Conservation (phyloP, 768 basidiomycete species). For the Gloeophyllum trabeum region DNA sequence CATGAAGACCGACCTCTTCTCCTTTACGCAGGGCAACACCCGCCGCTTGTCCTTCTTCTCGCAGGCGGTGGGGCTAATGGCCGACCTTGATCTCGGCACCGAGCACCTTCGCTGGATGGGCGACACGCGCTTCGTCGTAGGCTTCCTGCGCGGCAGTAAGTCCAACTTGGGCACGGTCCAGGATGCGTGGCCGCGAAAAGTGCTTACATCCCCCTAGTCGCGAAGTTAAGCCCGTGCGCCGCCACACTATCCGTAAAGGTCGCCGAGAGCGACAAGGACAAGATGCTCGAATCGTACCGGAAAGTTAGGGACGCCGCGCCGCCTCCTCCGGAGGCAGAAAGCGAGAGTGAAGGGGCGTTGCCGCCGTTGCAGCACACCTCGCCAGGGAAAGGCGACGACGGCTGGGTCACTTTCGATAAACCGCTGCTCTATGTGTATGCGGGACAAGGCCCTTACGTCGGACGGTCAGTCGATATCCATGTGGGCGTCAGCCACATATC, state of each 20-base stretch:
- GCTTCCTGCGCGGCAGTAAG: slow-evolving; percentile 61
- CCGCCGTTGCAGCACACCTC: slow-evolving; percentile 35
- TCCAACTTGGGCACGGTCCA: neutral
- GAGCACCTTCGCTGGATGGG: slow-evolving; percentile 86
- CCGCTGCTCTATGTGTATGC: slow-evolving; percentile 63
- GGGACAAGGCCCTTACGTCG: slow-evolving; percentile 72
- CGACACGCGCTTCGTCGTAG: slow-evolving; percentile 63
- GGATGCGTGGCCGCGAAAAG: neutral
- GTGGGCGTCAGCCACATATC: slow-evolving; percentile 1
- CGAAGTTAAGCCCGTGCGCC: slow-evolving; percentile 52
- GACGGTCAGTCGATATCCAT: slow-evolving; percentile 27
- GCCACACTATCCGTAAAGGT: slow-evolving; percentile 62
- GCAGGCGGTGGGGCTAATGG: slow-evolving; percentile 75
- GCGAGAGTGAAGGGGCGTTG: slow-evolving; percentile 14
- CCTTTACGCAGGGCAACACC: slow-evolving; percentile 57
- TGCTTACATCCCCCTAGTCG: slow-evolving; percentile 28
- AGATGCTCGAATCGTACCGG: slow-evolving; percentile 38
- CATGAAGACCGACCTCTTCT: slow-evolving; percentile 70
- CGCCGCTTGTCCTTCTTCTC: slow-evolving; percentile 72
- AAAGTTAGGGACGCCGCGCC: neutral
- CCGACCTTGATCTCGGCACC: slow-evolving; percentile 76
- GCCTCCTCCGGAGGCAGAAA: neutral
- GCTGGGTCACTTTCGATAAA: slow-evolving; percentile 64
- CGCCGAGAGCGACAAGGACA: slow-evolving; percentile 56
- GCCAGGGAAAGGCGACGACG: slow-evolving; percentile 36